Percentiles rank a stretch among this genome's conserved stretches.
Conservation (phyloP, 179 eudicot species). For the Actinidia arguta region DNA sequence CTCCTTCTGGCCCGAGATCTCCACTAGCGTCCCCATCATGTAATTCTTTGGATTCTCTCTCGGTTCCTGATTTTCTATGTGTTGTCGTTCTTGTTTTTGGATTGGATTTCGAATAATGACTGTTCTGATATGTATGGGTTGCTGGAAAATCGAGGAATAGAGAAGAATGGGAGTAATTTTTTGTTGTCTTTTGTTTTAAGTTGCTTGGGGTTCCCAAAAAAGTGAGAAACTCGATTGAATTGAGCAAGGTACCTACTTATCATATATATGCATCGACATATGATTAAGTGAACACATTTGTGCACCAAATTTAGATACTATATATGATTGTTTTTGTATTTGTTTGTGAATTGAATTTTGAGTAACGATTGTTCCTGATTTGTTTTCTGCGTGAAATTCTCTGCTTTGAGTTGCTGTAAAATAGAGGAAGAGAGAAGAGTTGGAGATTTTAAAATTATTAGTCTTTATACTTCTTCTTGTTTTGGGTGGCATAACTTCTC, state of each 20-base stretch:
- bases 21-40: slow-evolving; percentile 82
- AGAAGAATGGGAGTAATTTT: not conserved
- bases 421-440: not conserved
- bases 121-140: not conserved
- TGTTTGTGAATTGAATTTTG: not conserved
- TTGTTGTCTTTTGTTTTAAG: not conserved
- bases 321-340: no score
- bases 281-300: no score
- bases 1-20: slow-evolving; percentile 93
- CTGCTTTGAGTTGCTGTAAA: not conserved
- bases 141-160: not conserved
- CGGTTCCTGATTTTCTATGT: no score
- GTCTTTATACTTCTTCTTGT: no score
- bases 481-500: no score
- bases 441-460: no score
- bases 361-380: not conserved
- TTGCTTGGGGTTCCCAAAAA: not conserved
- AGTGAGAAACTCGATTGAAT: no score
- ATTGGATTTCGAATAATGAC: not conserved
- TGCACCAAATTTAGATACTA: no score
- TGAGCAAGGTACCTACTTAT: no score
- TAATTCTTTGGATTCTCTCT: slow-evolving; percentile 25
- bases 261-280: no score
- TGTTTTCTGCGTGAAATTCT: no score
- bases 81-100: not conserved